These are phyloP conservation scores for Mercurialis annua DNA, from an alignment of 345 rosid species.

Conservation along the genomic window DNA sequence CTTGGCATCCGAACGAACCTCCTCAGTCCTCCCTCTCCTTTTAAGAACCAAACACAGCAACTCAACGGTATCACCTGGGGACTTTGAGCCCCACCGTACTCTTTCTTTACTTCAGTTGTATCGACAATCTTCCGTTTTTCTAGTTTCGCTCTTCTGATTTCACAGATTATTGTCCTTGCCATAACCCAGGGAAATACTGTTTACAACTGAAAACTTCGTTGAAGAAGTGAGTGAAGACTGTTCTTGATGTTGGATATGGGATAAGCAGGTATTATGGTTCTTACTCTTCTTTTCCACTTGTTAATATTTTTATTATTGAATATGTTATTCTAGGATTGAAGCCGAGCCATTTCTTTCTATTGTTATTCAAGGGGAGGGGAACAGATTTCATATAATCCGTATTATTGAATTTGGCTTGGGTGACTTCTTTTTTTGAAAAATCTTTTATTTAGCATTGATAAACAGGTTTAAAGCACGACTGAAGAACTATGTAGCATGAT, in stretches of 20 bases:
- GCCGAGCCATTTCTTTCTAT: too few species aligned
- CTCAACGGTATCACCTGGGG: conserved; percentile 29
- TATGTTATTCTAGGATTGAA: too few species aligned
- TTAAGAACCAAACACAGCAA: neutral
- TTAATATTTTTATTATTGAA: too few species aligned
- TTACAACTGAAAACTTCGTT: conserved; percentile 49
- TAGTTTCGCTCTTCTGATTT: conserved; percentile 45
- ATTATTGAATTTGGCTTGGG: too few species aligned
- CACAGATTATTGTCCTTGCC: conserved; percentile 63
- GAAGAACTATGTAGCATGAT: too few species aligned
- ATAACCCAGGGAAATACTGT: conserved; percentile 42
- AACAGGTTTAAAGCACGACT: too few species aligned
- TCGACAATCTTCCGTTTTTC: conserved; percentile 21
- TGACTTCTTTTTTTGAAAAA: too few species aligned
- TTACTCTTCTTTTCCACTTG: neutral
- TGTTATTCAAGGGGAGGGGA: too few species aligned
- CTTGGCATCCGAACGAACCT: conserved; percentile 32
- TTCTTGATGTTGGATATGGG: conserved; percentile 70
- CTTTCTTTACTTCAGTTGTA: conserved; percentile 25
- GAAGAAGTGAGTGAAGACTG: conserved; percentile 53
- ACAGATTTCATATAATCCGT: too few species aligned
- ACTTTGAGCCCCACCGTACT: conserved; percentile 41
- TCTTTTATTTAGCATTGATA: too few species aligned
- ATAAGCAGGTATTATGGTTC: conserved; percentile 28
- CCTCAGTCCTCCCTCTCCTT: neutral